A percentile compares a stretch with the other conserved stretches of the same genome.
Conservation (phyloP, 352 stramenopile species). For the Aphanomyces astaci region DNA sequence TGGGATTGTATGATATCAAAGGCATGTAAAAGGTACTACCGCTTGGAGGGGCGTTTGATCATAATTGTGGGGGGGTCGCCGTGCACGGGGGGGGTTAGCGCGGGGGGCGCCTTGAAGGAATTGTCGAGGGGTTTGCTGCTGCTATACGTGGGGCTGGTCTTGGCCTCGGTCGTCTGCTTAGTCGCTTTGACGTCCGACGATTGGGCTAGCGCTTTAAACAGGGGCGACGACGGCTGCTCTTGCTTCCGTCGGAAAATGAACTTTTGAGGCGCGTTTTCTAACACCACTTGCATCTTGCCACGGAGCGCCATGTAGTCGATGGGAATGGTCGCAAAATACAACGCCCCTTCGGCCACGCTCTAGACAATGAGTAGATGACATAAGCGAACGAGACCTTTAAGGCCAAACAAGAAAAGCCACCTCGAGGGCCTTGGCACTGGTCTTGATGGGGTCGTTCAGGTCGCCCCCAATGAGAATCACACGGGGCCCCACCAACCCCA, state of each 20-base stretch:
- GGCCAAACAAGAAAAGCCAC: no score
- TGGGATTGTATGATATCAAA: no score
- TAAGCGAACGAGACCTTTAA: no score
- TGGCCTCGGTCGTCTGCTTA: background rate
- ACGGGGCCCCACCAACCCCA: conserved; percentile 32
- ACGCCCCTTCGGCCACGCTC: conserved; percentile 39
- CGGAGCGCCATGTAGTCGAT: conserved; percentile 54
- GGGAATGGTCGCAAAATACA: conserved; percentile 56
- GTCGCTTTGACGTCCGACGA: background rate
- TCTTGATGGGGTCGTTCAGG: conserved; percentile 29
- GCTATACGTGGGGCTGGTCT: background rate
- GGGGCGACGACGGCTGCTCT: background rate
- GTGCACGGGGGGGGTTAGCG: no score
- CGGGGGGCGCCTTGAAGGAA: background rate
- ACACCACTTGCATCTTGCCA: conserved; percentile 41
- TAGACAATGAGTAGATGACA: background rate
- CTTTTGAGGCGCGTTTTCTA: conserved; percentile 37
- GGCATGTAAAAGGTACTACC: no score
- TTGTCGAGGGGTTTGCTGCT: background rate
- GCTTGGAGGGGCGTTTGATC: background rate
- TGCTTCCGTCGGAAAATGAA: background rate
- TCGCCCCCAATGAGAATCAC: conserved; percentile 58
- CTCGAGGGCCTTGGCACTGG: conserved; percentile 28
- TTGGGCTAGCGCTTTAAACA: background rate
- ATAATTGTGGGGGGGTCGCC: no score